Evolutionary conservation across 2,329 filamentous ascomycete genomes (phyloP).

Genomic region (Penicillium sp.): DNA sequence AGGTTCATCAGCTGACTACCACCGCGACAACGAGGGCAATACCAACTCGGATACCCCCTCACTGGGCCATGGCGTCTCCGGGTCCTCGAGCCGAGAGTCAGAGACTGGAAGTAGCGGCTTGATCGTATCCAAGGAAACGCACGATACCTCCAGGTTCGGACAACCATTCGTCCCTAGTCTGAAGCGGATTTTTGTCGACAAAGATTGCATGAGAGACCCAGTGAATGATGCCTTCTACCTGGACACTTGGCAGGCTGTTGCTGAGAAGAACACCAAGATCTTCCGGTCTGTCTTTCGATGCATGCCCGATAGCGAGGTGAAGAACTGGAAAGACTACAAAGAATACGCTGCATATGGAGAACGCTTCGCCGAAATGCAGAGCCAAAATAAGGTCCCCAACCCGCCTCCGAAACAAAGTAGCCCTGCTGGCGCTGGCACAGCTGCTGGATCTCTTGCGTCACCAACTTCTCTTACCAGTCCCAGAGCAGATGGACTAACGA

Average conservation of each 20-base stretch:
- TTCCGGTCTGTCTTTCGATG: conserved; percentile 92
- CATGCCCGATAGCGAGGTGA: conserved; percentile 93
- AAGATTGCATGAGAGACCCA: conserved; percentile 93
- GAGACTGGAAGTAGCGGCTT: conserved; percentile 77
- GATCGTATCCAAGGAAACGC: conserved; percentile 41
- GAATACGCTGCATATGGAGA: conserved; percentile 72
- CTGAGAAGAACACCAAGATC: conserved; percentile 91
- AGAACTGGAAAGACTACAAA: conserved; percentile 87
- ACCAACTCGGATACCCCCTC: conserved; percentile 22
- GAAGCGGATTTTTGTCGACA: conserved; percentile 65
- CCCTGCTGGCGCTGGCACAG: conserved; percentile 33
- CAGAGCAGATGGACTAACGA: conserved; percentile 27
- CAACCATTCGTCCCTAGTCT: conserved; percentile 59
- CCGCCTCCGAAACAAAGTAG: conserved; percentile 40
- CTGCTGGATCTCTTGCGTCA: conserved; percentile 23
- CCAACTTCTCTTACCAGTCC: conserved; percentile 23
- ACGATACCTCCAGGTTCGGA: conserved; percentile 47
- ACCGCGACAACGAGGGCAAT: conserved; percentile 18
- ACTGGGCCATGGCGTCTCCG: conserved; percentile 54
- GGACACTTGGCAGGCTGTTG: conserved; percentile 79
- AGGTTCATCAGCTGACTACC: conserved; percentile 11
- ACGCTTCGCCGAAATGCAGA: conserved; percentile 66
- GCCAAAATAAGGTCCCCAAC: conserved; percentile 45
- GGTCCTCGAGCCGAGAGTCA: conserved; percentile 68
- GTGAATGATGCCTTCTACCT: conserved; percentile 75